phyloP scores from a whole-genome alignment of 495 filamentous ascomycete genomes.

The Penicillium subrubescens region DNA sequence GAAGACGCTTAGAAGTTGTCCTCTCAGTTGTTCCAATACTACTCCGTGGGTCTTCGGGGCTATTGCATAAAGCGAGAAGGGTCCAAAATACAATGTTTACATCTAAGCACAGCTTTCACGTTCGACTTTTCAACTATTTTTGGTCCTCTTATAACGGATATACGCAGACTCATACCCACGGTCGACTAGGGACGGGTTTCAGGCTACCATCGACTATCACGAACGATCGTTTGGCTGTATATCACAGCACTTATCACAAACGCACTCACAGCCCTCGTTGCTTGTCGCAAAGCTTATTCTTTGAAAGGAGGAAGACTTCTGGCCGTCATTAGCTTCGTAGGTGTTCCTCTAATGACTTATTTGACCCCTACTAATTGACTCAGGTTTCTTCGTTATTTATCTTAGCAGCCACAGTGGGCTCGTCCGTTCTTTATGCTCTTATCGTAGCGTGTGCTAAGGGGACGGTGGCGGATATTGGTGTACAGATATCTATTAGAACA shows the following conservation, averaged over 20 bases:
- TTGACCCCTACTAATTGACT: background rate
- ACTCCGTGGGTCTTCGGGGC: background rate
- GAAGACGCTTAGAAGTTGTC: background rate
- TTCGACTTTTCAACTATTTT: too few relatives aligned
- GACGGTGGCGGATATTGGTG: slow-evolving; percentile 3
- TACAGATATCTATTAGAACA: background rate
- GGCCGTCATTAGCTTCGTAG: too few relatives aligned
- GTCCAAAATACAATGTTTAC: slow-evolving; percentile 2
- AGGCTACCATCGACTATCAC: too few relatives aligned
- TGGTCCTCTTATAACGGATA: too few relatives aligned
- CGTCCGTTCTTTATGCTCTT: background rate
- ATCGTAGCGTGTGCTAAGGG: slow-evolving; percentile 1
- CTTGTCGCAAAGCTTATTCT: too few relatives aligned
- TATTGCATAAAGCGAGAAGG: slow-evolving; percentile 1
- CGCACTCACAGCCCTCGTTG: too few relatives aligned
- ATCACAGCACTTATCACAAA: too few relatives aligned
- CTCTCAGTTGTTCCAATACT: slow-evolving; percentile 1
- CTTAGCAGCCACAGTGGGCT: slow-evolving; percentile 1
- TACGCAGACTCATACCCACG: too few relatives aligned
- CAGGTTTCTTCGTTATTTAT: background rate
- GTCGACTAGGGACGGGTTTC: too few relatives aligned
- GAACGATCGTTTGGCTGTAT: too few relatives aligned
- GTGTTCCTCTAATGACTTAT: slow-evolving; percentile 1
- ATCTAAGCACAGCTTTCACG: too few relatives aligned
- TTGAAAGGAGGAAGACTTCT: too few relatives aligned